Evolutionary conservation across 1,284 basidiomycete genomes (phyloP).

Genomic region (Cerrena zonata): DNA sequence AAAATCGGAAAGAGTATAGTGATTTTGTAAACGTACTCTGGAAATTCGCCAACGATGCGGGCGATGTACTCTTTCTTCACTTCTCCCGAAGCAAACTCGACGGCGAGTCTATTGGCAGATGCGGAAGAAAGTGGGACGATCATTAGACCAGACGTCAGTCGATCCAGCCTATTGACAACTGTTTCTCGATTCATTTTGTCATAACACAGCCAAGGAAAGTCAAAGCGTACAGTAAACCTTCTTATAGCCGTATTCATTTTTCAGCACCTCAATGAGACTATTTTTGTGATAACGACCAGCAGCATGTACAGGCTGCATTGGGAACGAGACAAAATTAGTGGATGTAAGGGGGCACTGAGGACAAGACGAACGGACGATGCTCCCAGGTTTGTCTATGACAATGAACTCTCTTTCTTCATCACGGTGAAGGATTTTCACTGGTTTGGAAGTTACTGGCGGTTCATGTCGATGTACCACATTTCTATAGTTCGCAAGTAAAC

Average conservation of each 20-base stretch:
- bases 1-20: slow-evolving; percentile 3
- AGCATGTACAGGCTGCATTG: slow-evolving; percentile 77
- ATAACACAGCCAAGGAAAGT: neutral
- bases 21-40: slow-evolving; percentile 69
- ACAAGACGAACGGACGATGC: slow-evolving; percentile 64
- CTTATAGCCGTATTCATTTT: slow-evolving; percentile 76
- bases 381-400: slow-evolving; percentile 92
- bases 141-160: slow-evolving; percentile 94
- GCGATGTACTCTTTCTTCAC: slow-evolving; percentile 91
- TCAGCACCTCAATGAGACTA: slow-evolving; percentile 83
- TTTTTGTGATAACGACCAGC: slow-evolving; percentile 85
- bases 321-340: slow-evolving; percentile 6
- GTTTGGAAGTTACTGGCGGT: slow-evolving; percentile 86
- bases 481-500: slow-evolving; percentile 35
- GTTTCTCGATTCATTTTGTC: no score
- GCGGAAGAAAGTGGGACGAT: slow-evolving; percentile 78
- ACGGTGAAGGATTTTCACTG: slow-evolving; percentile 75
- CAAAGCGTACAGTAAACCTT: slow-evolving; percentile 74
- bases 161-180: slow-evolving; percentile 94
- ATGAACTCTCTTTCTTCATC: slow-evolving; percentile 80
- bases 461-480: slow-evolving; percentile 95
- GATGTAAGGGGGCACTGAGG: neutral
- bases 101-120: slow-evolving; percentile 68
- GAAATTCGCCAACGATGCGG: slow-evolving; percentile 78
- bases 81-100: slow-evolving; percentile 76